Base-by-base conservation (phyloP, 2,329 filamentous ascomycete species). In the Geosmithia putterillii region DNA sequence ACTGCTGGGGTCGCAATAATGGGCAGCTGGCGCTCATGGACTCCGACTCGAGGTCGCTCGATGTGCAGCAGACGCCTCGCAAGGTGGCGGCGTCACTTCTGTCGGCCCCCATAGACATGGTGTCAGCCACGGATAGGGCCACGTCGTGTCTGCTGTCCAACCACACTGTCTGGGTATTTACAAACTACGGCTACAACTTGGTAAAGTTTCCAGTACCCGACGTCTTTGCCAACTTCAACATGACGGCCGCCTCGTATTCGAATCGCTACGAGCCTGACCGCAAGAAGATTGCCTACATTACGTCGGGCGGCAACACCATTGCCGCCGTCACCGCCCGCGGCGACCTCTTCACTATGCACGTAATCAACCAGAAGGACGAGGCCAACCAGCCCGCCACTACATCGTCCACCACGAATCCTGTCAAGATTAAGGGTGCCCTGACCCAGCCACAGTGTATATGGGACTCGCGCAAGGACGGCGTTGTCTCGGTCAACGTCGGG, bases 21-120 rank as follows among this genome's bases (percentile, higher is more conserved):
- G 92, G 92, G 2, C 92, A 98, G 59, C 74, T 98, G 40, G 92
- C 88, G 5, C 73, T 98, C 43, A 88, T 95, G 65, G 92, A 95
- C 58, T 90, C 92, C 1, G 90, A 96, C 62, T 94, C 92, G 21
- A 79, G 89, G 39, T 95, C 88, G 1, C 73, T 96, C 5, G 86
- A 92, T 51, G 67, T 83, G n/a, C 92, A 96, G 56, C 65, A 74
- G 18, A 79, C 77, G 1, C 92, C 92, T 20, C 78, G 92, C 40
- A 90, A 84, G 56, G 89, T 98, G 38, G 89, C 87, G 0, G 86
- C 87, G 0, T 92, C 88, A 1, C 70, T 94, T 1, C 45, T 65
- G 14, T 73, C 73, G 10, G 76, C 79, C 3, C 76, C 59, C 0
- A 95, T 98, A 42, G 67, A 74, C 21, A 84, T 83, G 58, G 86